These are phyloP conservation scores for Nigrospora oryzae DNA, from an alignment of 2,329 filamentous ascomycete species.

Conservation along the genomic window DNA sequence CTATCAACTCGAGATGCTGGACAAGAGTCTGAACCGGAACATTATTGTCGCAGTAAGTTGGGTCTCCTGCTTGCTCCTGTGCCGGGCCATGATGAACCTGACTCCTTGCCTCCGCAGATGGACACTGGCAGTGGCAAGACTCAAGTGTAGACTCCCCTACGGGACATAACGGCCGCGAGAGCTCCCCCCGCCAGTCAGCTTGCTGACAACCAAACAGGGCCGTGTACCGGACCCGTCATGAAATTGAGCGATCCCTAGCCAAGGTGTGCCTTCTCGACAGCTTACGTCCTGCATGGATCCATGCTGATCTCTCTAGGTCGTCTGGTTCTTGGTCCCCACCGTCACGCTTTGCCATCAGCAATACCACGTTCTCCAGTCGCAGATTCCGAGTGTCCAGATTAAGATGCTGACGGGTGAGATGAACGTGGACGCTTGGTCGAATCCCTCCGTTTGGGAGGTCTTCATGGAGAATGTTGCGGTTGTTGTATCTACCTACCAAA, in stretches of 20 bases:
- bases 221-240: conserved; percentile 56
- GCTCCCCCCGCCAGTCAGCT: background rate
- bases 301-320: conserved; percentile 30
- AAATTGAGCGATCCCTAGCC: conserved; percentile 46
- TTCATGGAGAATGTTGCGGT: conserved; percentile 57
- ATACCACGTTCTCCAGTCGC: conserved; percentile 45
- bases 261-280: conserved; percentile 36
- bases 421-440: conserved; percentile 65
- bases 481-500: conserved; percentile 70
- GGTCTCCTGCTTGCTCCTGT: background rate
- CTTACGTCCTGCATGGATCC: background rate
- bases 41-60: conserved; percentile 59
- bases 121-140: conserved; percentile 76
- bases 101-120: conserved; percentile 39
- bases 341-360: conserved; percentile 62
- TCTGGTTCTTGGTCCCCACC: conserved; percentile 71
- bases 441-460: conserved; percentile 56
- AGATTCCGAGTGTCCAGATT: conserved; percentile 51
- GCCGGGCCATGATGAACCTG: too few species aligned
- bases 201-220: conserved; percentile 37
- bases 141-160: conserved; percentile 49
- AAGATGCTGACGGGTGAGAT: conserved; percentile 60
- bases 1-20: conserved; percentile 72
- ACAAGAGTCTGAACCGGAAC: conserved; percentile 59
- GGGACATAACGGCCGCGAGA: background rate